Evolutionary conservation across 169 alveolate species (phyloP), one percentile per base, ranked within the genome.

Genomic region (Cryptosporidium parvum): DNA sequence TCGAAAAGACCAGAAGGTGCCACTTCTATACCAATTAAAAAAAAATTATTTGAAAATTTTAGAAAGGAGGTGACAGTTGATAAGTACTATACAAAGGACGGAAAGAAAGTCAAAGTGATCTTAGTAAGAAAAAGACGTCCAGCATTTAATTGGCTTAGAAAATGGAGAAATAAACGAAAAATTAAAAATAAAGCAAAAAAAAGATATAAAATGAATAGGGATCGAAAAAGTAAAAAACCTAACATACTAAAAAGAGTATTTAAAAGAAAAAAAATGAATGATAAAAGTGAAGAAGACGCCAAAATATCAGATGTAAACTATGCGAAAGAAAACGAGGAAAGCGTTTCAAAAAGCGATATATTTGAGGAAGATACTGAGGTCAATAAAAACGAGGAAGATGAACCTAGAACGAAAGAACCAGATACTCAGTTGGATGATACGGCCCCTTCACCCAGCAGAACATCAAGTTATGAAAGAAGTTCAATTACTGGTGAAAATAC

Each of bases 1-100:
- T 44, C 72, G 35, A 29, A 7, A 29, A 80, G 89, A 44, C 89
- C 89, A 37, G 52, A 59, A 12, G 89, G 75, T 61, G 73, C 89
- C 14, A 23, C 26, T 26, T 7, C 65, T 2, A 18, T 80, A n/a
- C 33, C n/a, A 18, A 16, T 62, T 3, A 80, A 44, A 33, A 80
- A 16, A 61, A 59, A 42, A 26, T 4, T 18, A 0, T 80, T 59
- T 26, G 75, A 80, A 18, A 16, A 0, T 16, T 80, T 80, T 44
- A 62, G 23, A 6, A 80, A 62, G 23, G 89, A 80, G 21, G 29
- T 37, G 5, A 37, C 39, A 3, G 29, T 62, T 9, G 89, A 80
- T 23, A 65, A 80, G 37, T 80, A 80, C 59, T 12, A 26, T 12
- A 65, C 73, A 14, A 59, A 21, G 29, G 73, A 59, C 0, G 89